Conservation (phyloP, 352 stramenopile species). For the Globisporangium rhizosaccharum region DNA sequence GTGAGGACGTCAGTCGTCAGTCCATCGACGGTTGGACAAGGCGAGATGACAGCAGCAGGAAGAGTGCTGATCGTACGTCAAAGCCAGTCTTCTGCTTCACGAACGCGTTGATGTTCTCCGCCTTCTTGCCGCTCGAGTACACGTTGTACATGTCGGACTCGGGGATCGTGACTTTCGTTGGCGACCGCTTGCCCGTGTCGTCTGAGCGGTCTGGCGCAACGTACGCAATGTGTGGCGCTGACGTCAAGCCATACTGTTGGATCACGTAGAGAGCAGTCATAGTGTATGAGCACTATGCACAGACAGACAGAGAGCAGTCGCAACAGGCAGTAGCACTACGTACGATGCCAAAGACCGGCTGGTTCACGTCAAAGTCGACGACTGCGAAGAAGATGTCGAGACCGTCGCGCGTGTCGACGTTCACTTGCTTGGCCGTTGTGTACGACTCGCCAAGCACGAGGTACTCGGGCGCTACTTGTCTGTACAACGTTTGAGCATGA, state of each 20-base stretch:
- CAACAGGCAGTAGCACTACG: not conserved
- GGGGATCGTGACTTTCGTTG: slow-evolving; percentile 48
- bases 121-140: slow-evolving; percentile 67
- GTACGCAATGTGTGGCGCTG: slow-evolving; percentile 73
- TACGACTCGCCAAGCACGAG: slow-evolving; percentile 59
- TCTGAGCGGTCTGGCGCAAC: slow-evolving; percentile 51
- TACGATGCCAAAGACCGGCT: slow-evolving; percentile 61
- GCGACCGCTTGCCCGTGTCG: slow-evolving; percentile 41
- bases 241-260: slow-evolving; percentile 68
- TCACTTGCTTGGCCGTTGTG: slow-evolving; percentile 51
- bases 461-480: slow-evolving; percentile 68
- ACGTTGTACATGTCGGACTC: slow-evolving; percentile 71
- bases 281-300: not conserved
- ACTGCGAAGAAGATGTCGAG: slow-evolving; percentile 74
- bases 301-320: not conserved
- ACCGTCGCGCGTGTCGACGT: slow-evolving; percentile 68
- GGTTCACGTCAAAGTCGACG: slow-evolving; percentile 73
- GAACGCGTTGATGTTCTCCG: slow-evolving; percentile 62
- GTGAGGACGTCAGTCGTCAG: not conserved
- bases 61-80: slow-evolving; percentile 27
- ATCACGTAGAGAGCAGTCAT: not conserved
- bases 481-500: slow-evolving; percentile 7
- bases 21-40: not conserved
- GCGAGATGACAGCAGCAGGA: not conserved
- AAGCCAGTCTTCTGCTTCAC: slow-evolving; percentile 82